A percentile compares a stretch with the other conserved stretches of the same genome.
Evolutionary conservation across 148 eudicot genomes (phyloP).

Genomic region (Dianthus caryophyllus): DNA sequence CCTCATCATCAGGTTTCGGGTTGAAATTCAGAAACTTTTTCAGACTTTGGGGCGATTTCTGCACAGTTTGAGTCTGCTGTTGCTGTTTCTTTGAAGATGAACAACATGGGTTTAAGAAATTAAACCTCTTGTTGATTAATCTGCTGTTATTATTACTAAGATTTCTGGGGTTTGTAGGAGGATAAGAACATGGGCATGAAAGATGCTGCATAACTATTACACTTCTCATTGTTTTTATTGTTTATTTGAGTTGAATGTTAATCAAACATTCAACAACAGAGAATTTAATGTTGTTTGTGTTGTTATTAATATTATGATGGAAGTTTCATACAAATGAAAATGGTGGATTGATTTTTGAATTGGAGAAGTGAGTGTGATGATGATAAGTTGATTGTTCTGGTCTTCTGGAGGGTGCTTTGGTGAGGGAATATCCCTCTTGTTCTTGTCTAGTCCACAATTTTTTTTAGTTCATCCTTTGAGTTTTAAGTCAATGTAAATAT

Average conservation of each 20-base stretch:
- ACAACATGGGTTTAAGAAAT: slow-evolving; percentile 55
- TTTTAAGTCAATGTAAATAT: no score
- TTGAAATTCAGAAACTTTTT: slow-evolving; percentile 45
- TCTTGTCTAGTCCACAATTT: no score
- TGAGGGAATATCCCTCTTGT: no score
- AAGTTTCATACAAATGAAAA: background rate
- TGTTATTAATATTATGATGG: background rate
- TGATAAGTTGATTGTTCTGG: background rate
- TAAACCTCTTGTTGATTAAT: slow-evolving; percentile 11
- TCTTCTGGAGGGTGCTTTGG: background rate
- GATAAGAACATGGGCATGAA: slow-evolving; percentile 19
- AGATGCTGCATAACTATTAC: slow-evolving; percentile 27
- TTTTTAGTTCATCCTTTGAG: no score
- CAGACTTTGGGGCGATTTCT: slow-evolving; percentile 45
- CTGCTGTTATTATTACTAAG: slow-evolving; percentile 1
- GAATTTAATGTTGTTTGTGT: background rate
- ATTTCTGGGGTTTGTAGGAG: slow-evolving; percentile 6
- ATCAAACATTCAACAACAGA: slow-evolving; percentile 3
- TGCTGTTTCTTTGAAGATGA: slow-evolving; percentile 60
- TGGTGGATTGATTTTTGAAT: background rate
- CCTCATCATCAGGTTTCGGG: slow-evolving; percentile 31
- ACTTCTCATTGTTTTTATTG: slow-evolving; percentile 28
- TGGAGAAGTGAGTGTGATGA: background rate
- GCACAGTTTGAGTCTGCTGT: slow-evolving; percentile 31
- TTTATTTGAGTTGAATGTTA: background rate